Percentiles rank a stretch among this genome's conserved stretches.
phyloP scores from a whole-genome alignment of 352 stramenopile species.

The Globisporangium orthogonon region DNA sequence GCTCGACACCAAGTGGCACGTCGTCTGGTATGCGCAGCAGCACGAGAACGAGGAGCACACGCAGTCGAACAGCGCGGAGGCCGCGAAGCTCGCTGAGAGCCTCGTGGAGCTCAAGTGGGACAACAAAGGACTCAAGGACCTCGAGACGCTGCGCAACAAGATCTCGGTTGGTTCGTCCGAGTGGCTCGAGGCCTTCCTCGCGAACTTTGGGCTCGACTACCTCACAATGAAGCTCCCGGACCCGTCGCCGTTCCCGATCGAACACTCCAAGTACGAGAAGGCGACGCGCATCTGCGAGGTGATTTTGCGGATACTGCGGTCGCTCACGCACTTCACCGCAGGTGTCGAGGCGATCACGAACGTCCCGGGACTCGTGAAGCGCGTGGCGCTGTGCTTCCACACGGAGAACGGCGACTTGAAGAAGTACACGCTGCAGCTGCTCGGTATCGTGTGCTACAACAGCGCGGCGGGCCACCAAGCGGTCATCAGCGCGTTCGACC shows the following conservation, averaged over 20 bases:
- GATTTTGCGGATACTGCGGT: constrained; percentile 69
- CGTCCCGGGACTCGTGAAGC: constrained; percentile 72
- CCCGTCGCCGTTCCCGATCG: constrained; percentile 72
- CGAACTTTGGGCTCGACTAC: constrained; percentile 74
- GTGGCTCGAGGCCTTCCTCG: constrained; percentile 74
- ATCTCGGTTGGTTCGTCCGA: constrained; percentile 63
- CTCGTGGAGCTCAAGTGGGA: constrained; percentile 82
- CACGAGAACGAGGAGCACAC: constrained; percentile 70
- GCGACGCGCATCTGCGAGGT: constrained; percentile 69
- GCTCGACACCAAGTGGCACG: constrained; percentile 83
- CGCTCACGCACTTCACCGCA: constrained; percentile 71
- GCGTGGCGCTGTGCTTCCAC: constrained; percentile 77
- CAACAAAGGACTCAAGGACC: constrained; percentile 67
- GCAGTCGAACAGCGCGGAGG: constrained; percentile 47
- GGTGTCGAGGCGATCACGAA: constrained; percentile 81
- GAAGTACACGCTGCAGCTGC: constrained; percentile 74
- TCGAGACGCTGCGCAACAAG: constrained; percentile 65
- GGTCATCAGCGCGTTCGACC: constrained; percentile 76
- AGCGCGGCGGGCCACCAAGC: constrained; percentile 72
- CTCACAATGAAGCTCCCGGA: constrained; percentile 84
- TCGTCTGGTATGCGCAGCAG: constrained; percentile 80
- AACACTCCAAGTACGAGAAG: constrained; percentile 76
- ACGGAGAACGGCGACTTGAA: constrained; percentile 79
- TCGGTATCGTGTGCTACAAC: constrained; percentile 86
- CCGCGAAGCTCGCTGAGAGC: constrained; percentile 61